These are phyloP conservation scores for Plicaturopsis crispa DNA, from an alignment of 768 basidiomycete genomes.

Conservation along the genomic window DNA sequence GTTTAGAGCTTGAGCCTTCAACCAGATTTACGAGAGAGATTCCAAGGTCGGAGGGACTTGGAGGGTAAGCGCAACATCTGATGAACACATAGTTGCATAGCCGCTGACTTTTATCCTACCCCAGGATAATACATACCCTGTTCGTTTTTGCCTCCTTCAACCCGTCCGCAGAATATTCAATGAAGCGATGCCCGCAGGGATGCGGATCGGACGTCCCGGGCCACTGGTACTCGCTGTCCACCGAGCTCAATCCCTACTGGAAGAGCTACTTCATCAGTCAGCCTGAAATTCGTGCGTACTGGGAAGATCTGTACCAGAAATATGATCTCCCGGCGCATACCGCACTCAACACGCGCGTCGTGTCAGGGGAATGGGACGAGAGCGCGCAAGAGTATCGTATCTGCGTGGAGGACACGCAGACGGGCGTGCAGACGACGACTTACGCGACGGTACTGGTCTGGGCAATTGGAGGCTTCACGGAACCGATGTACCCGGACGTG, in stretches of 20 bases:
- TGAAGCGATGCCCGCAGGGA: constrained; percentile 18
- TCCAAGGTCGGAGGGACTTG: constrained; percentile 45
- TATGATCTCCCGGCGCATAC: constrained; percentile 32
- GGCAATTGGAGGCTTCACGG: constrained; percentile 44
- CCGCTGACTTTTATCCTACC: background rate
- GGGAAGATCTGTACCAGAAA: constrained; percentile 38
- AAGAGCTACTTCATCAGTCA: constrained; percentile 35
- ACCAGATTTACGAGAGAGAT: constrained; percentile 45
- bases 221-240: constrained; percentile 49
- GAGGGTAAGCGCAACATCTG: constrained; percentile 37
- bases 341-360: constrained; percentile 31
- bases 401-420: constrained; percentile 26
- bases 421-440: constrained; percentile 24
- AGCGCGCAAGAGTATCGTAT: constrained; percentile 33
- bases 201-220: constrained; percentile 50
- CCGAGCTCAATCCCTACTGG: constrained; percentile 48
- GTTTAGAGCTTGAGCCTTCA: background rate
- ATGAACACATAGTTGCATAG: constrained; percentile 15
- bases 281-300: constrained; percentile 44
- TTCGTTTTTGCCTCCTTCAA: constrained; percentile 12
- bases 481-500: constrained; percentile 37
- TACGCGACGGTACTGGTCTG: constrained; percentile 40
- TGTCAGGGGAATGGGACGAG: constrained; percentile 37
- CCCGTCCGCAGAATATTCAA: background rate
- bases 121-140: constrained; percentile 51